Base-by-base conservation (phyloP, 2,329 filamentous ascomycete genomes). In the Arthroderma uncinatum region DNA sequence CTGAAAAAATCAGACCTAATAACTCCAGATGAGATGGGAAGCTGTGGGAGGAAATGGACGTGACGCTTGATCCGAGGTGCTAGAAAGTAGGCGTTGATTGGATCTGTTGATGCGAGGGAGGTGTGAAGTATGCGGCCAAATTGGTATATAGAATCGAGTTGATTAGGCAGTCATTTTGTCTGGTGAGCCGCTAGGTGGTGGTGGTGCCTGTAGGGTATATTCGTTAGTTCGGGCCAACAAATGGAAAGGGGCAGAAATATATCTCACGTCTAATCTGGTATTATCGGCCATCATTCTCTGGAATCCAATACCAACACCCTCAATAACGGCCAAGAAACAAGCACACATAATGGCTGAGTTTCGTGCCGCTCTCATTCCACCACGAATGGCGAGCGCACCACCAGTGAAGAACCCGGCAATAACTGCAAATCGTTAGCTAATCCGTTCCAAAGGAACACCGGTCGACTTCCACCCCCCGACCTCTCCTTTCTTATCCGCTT, bases 291-390 rank as follows among this genome's bases (percentile, higher is more conserved):
- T 87, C 86, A 95, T 90, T 73, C 91, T 85, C 73, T 90, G 87
- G 77, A 96, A 92, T 7, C 88, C 91, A 69, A 98, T 97, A 66
- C 92, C 92, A 57, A 97, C 93, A 66, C 93, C 92, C 74, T 98
- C 92, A 62, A 98, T 97, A 63, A 98, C 92, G 54, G 89, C 93
- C 48, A 98, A 79, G 67, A 98, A 81, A 63, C 95, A 87, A 25
- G 89, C 93, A 72, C 93, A 97, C 64, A 92, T 93, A 67, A 98
- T 97, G 61, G 93, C 93, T 60, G 89, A 91, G 74, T 97, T 97
- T 66, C 93, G 82, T 62, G 93, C 90, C 21, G 92, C 89, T 78
- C 89, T 91, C 73, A 86, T 86, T 59, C 93, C 93, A 67, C 93
- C 93, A 75, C 93, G 83, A 61, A 97, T 85, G 54, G 93, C 93